These are phyloP conservation scores for Penicillium antarcticum DNA, from an alignment of 495 filamentous ascomycete species.

Conservation along the genomic window DNA sequence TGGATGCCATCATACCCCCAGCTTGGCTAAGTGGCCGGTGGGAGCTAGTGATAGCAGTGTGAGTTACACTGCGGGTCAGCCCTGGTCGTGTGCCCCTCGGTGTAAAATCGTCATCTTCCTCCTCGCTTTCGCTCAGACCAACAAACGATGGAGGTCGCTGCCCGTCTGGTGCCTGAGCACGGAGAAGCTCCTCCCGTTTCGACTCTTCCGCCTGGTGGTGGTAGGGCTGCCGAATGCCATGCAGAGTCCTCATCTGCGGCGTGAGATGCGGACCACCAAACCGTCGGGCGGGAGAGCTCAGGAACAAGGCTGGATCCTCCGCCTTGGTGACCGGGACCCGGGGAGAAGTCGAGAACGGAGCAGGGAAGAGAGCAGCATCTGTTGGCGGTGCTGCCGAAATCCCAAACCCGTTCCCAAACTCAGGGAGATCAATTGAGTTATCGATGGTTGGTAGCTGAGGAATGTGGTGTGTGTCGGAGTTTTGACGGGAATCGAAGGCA, in stretches of 20 bases:
- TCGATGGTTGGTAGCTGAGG: slow-evolving; percentile 42
- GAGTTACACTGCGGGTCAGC: slow-evolving; percentile 58
- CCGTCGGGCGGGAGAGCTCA: slow-evolving; percentile 49
- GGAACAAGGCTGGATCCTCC: slow-evolving; percentile 55
- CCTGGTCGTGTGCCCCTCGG: slow-evolving; percentile 47
- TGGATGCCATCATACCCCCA: slow-evolving; percentile 30
- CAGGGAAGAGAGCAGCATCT: slow-evolving; percentile 43
- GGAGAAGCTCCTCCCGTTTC: slow-evolving; percentile 49
- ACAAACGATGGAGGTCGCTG: slow-evolving; percentile 9
- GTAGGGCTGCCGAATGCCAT: slow-evolving; percentile 49
- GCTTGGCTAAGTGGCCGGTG: slow-evolving; percentile 30
- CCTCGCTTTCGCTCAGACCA: slow-evolving; percentile 28
- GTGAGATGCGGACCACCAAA: slow-evolving; percentile 43
- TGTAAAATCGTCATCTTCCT: slow-evolving; percentile 42
- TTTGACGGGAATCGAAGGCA: neutral
- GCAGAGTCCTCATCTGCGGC: slow-evolving; percentile 27
- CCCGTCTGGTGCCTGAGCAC: slow-evolving; percentile 21
- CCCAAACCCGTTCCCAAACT: slow-evolving; percentile 32
- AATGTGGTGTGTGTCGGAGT: slow-evolving; percentile 19
- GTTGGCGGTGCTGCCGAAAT: slow-evolving; percentile 30
- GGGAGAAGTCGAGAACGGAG: slow-evolving; percentile 47
- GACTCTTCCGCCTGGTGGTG: slow-evolving; percentile 58
- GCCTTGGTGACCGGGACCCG: slow-evolving; percentile 36
- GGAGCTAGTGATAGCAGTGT: slow-evolving; percentile 30
- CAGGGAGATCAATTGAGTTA: slow-evolving; percentile 36